These are phyloP conservation scores for Claviceps citrina DNA, from an alignment of 2,329 filamentous ascomycete species.

Conservation along the genomic window DNA sequence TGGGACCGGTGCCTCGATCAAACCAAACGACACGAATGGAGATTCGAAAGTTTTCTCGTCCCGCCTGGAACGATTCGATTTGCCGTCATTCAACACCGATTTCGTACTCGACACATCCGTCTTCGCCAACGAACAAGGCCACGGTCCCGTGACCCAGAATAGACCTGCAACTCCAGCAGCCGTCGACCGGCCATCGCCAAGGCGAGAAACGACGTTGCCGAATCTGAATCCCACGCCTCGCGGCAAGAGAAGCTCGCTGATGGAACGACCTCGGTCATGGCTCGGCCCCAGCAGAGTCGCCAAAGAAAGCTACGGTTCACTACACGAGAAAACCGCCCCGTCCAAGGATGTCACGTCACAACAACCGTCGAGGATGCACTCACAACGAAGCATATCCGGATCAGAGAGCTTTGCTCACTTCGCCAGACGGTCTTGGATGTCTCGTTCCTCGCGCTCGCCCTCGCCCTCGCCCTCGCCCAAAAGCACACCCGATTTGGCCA, in stretches of 20 bases:
- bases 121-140: constrained; percentile 16
- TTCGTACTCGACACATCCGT: constrained; percentile 33
- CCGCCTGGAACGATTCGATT: constrained; percentile 29
- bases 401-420: constrained; percentile 30
- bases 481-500: constrained; percentile 14
- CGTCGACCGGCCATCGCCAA: background rate
- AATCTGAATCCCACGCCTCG: constrained; percentile 11
- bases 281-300: constrained; percentile 27
- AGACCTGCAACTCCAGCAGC: constrained; percentile 6
- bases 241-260: constrained; percentile 29
- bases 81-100: constrained; percentile 37
- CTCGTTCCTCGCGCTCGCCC: constrained; percentile 13
- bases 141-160: background rate
- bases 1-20: background rate
- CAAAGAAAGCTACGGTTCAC: constrained; percentile 10
- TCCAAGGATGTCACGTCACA: constrained; percentile 3
- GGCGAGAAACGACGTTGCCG: constrained; percentile 2
- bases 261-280: constrained; percentile 38
- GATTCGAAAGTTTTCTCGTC: background rate
- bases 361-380: constrained; percentile 11
- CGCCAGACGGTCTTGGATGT: constrained; percentile 7
- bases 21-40: background rate
- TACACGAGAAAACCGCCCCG: constrained; percentile 6
- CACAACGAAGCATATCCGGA: constrained; percentile 23
- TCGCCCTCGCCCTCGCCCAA: constrained; percentile 32